phyloP scores from a whole-genome alignment of 108 stramenopile genomes.

The Nitzschia palea region DNA sequence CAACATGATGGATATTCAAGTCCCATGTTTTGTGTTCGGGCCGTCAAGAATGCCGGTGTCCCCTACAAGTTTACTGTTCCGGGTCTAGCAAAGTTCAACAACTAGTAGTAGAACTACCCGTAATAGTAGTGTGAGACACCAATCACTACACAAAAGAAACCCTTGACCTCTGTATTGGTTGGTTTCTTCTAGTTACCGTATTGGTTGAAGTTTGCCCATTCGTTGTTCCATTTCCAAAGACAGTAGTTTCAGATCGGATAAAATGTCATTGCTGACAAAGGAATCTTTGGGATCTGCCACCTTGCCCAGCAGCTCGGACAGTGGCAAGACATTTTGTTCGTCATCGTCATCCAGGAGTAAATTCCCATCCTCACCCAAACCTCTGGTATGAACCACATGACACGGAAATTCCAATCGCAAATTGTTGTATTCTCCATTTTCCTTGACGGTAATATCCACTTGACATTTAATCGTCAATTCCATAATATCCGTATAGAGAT shows the following conservation, averaged over 20 bases:
- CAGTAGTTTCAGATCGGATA: constrained; percentile 31
- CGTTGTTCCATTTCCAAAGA: constrained; percentile 36
- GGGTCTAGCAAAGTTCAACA: constrained; percentile 32
- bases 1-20: constrained; percentile 68
- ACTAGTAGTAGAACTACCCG: not conserved
- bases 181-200: not conserved
- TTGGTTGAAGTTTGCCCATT: not conserved
- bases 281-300: not conserved
- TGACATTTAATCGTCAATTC: constrained; percentile 31
- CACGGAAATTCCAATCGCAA: constrained; percentile 46
- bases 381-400: constrained; percentile 25
- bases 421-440: constrained; percentile 43
- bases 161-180: not conserved
- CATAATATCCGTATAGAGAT: constrained; percentile 48
- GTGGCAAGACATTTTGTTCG: constrained; percentile 22
- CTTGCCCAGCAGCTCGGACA: constrained; percentile 18
- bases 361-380: constrained; percentile 1
- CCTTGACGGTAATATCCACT: constrained; percentile 50
- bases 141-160: no score
- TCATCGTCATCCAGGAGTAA: constrained; percentile 4
- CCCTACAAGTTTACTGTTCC: constrained; percentile 84
- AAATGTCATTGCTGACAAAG: constrained; percentile 33
- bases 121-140: no score
- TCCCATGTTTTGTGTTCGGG: constrained; percentile 70
- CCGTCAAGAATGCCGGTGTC: constrained; percentile 64